phyloP scores from a whole-genome alignment of 257 asterid species.

The Knoxia roxburghii region DNA sequence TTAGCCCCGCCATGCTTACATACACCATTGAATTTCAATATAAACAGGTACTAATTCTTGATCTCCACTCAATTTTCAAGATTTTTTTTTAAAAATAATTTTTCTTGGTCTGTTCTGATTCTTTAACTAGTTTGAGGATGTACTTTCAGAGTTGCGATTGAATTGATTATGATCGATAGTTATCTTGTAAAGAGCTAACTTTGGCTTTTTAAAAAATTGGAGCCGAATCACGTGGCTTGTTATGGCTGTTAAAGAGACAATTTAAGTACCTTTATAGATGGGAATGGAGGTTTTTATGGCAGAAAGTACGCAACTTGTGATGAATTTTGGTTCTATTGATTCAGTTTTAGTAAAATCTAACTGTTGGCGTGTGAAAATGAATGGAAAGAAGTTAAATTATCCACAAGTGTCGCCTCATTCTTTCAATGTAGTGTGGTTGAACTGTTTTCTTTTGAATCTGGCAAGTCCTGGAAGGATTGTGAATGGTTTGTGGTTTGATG shows the following conservation, averaged over 20 bases:
- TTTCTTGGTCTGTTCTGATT: too few species aligned
- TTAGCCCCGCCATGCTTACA: constrained; percentile 80
- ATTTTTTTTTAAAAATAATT: too few species aligned
- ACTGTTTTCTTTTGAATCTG: background rate
- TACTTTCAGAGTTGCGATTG: background rate
- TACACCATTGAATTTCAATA: constrained; percentile 74
- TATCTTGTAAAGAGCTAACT: too few species aligned
- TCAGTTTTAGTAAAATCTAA: background rate
- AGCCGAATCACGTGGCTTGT: too few species aligned
- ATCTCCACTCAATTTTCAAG: background rate
- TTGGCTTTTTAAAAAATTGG: too few species aligned
- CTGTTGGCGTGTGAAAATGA: background rate
- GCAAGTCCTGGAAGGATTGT: background rate
- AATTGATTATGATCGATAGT: background rate
- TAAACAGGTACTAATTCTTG: constrained; percentile 43
- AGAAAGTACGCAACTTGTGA: background rate
- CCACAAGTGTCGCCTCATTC: background rate
- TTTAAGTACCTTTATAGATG: background rate
- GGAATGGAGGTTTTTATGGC: too few species aligned
- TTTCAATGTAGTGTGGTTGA: background rate
- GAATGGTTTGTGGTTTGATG: background rate
- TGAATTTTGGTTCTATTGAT: background rate
- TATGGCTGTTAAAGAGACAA: too few species aligned
- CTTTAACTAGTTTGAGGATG: too few species aligned
- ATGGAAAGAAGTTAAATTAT: background rate